Base-by-base conservation (phyloP, 2,329 filamentous ascomycete species). In the Dryadomyces quercus-mongolicae region DNA sequence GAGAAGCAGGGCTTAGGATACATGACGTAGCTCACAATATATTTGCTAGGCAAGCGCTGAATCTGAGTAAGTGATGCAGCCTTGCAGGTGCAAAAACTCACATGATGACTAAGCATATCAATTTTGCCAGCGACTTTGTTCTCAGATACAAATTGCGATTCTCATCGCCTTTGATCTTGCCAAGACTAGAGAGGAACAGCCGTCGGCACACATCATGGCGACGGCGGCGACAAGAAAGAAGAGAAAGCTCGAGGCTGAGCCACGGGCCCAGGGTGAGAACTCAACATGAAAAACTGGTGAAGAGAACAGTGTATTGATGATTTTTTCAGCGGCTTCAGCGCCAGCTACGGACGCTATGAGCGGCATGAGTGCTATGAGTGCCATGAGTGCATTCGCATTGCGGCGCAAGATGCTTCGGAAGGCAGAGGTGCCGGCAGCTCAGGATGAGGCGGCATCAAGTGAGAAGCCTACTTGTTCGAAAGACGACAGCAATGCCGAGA, bases 381-480 rank as follows among this genome's bases (percentile, higher is more conserved):
- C 63, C 18, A 65, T 72, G 65, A 74, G 72, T 61, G 73, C 72
- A 20, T 73, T 74, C 62, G 71, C 72, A 21, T 63, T 73, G 40
- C 65, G 72, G 2, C 69, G 69, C 54, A 68, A 64, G 54, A 62
- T 73, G 3, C 71, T 50, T 63, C 58, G 59, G 57, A 60, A 62
- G 53, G 60, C 59, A 42, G 47, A 49, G 25, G 47, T n/a, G 9
- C 2, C 38, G 16, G 49, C 34, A 8, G 48, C 21, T 16, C 45
- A 49, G n/a, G 15, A 21, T 16, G 16, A n/a, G 21, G 36, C 16
- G 2, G 34, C 36, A n/a, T 10, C 31, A 6, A 50, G 5, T 18
- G 25, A 36, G 48, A 16, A 16, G 34, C 5, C 47, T 8, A 12
- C 22, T 1, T 3, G 25, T 8, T 8, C 12, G 45, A 18, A n/a